Conservation (phyloP, 768 basidiomycete species). For the Collybia mongolica region DNA sequence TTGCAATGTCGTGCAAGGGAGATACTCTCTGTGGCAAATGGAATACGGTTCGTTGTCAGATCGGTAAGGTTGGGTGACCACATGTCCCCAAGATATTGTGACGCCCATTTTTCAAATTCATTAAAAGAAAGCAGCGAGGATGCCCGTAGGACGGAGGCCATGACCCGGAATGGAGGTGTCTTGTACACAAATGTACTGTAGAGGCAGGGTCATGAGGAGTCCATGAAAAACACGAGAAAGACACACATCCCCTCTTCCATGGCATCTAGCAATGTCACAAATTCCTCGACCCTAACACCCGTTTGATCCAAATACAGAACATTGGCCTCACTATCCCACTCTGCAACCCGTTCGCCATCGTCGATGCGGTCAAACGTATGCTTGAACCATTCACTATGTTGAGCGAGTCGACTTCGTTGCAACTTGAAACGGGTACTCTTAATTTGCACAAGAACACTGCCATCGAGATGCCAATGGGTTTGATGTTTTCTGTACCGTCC, state of each 20-base stretch:
- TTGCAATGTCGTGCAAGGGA: conserved; percentile 26
- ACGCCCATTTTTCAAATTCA: conserved; percentile 24
- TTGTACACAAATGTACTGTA: conserved; percentile 12
- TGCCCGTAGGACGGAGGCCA: conserved; percentile 33
- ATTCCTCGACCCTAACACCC: conserved; percentile 27
- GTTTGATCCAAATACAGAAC: conserved; percentile 12
- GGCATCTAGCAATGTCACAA: conserved; percentile 26
- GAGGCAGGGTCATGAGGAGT: conserved; percentile 1
- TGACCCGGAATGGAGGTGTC: conserved; percentile 22
- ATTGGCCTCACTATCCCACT: conserved; percentile 10
- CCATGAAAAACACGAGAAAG: neutral
- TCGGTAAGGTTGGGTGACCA: conserved; percentile 27
- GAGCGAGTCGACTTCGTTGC: conserved; percentile 30
- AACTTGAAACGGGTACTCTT: conserved; percentile 32
- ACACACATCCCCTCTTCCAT: conserved; percentile 33
- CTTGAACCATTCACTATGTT: conserved; percentile 31
- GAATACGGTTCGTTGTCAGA: conserved; percentile 14
- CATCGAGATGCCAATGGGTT: conserved; percentile 32
- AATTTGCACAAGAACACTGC: conserved; percentile 31
- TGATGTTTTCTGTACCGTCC: neutral
- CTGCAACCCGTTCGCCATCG: neutral
- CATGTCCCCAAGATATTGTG: conserved; percentile 21
- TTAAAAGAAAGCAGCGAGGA: conserved; percentile 28
- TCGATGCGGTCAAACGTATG: conserved; percentile 7
- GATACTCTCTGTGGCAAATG: conserved; percentile 27